Evolutionary conservation across 495 filamentous ascomycete genomes (phyloP), one percentile per base, ranked within the genome.

Genomic region (Hypoxylon lienhwacheense): DNA sequence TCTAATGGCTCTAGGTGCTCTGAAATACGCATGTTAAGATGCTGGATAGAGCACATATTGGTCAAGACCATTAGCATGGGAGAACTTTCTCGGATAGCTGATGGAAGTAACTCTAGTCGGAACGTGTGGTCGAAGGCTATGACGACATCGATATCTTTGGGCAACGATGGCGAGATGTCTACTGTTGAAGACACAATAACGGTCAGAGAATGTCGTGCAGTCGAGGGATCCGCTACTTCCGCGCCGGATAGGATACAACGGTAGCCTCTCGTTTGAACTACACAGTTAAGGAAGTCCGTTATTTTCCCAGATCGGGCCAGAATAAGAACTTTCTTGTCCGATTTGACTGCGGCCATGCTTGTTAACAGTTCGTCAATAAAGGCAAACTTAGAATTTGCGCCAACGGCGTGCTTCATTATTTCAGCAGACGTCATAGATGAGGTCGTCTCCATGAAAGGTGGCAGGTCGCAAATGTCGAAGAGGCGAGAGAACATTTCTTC

Each of bases 331-430:
- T 65, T 71, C 29, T 52, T 57, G 20, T 71, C 56, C 35, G 66
- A 55, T 20, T 65, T 64, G n/a, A 52, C 48, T 10, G 48, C 47
- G 1, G 21, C 36, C n/a, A 76, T 17, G 3, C 32, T 29, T 6
- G 59, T 41, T 7, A 79, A 55, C 7, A 77, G 58, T 50, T 77
- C 76, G n/a, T 66, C 66, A 5, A 75, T 48, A 14, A 77, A 79
- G 1, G 65, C 66, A 37, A 74, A 76, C 32, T 79, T 79, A 47
- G 65, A 61, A 61, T 77, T 77, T 1, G 73, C 70, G 12, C 59
- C 57, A 21, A 67, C 63, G 3, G 69, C 64, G 21, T 77, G 69
- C 41, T 68, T 75, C 42, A 60, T 62, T 48, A 68, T 61, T 11
- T 69, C 64, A 8, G 44, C 42, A 0, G 59, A 39, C 5, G 53